Conservation (phyloP, 805 yeast species). For the Spathaspora boniae region DNA sequence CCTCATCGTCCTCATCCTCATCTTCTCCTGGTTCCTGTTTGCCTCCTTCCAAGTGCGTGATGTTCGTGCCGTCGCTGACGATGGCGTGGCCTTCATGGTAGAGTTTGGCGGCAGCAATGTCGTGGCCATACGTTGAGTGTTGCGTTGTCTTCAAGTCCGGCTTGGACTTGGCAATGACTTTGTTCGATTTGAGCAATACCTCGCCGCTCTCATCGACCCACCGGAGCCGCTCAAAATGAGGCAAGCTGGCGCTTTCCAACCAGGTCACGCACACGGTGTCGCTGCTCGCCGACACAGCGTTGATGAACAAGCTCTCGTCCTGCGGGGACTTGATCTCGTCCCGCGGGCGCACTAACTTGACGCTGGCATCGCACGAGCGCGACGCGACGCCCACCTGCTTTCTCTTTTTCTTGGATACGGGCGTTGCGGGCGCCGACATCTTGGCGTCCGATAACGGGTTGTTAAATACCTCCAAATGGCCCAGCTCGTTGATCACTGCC, state of each 20-base stretch:
- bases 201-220: slow-evolving; percentile 40
- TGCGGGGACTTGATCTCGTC: slow-evolving; percentile 29
- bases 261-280: slow-evolving; percentile 48
- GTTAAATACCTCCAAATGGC: slow-evolving; percentile 66
- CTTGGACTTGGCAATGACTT: slow-evolving; percentile 31
- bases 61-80: slow-evolving; percentile 61
- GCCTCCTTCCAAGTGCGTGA: slow-evolving; percentile 53
- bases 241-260: slow-evolving; percentile 58
- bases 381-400: slow-evolving; percentile 42
- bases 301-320: slow-evolving; percentile 26
- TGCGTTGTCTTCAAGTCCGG: slow-evolving; percentile 40
- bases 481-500: slow-evolving; percentile 69
- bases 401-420: slow-evolving; percentile 44
- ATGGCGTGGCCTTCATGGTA: slow-evolving; percentile 62
- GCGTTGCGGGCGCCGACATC: slow-evolving; percentile 9
- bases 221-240: slow-evolving; percentile 52
- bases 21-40: too few relatives aligned
- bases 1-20: slow-evolving; percentile 43
- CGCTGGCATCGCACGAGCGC: slow-evolving; percentile 43
- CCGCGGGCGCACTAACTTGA: slow-evolving; percentile 48
- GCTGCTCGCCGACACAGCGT: slow-evolving; percentile 25
- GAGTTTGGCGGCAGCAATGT: slow-evolving; percentile 48
- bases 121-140: slow-evolving; percentile 48
- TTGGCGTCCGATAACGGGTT: slow-evolving; percentile 45
- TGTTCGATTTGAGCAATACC: slow-evolving; percentile 18